A percentile compares a stretch with the other conserved stretches of the same genome.
Evolutionary conservation across 805 yeast genomes (phyloP).

Genomic region (Wickerhamomyces silvicola): DNA sequence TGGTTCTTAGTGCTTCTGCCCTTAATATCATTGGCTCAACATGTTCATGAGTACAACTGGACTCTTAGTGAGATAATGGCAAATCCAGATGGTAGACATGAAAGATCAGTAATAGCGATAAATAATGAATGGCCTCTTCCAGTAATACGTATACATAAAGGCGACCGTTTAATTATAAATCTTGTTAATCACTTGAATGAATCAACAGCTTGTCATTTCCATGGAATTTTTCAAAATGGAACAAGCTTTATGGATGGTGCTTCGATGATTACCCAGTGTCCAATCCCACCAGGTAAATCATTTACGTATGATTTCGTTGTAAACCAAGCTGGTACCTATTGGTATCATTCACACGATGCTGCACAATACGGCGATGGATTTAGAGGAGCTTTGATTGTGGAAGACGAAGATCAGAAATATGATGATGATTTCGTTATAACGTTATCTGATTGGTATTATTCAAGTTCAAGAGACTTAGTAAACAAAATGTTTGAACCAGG

Average conservation of each 20-base stretch:
- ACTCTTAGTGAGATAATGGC: constrained; percentile 31
- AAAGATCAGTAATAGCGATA: constrained; percentile 50
- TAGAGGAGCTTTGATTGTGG: constrained; percentile 39
- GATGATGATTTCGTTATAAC: constrained; percentile 41
- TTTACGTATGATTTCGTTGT: constrained; percentile 38
- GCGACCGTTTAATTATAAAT: constrained; percentile 36
- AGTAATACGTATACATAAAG: constrained; percentile 30
- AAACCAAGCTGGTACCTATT: constrained; percentile 41
- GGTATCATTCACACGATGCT: constrained; percentile 50
- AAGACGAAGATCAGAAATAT: constrained; percentile 26
- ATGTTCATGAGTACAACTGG: constrained; percentile 30
- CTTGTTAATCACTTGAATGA: constrained; percentile 35
- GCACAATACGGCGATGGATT: constrained; percentile 45
- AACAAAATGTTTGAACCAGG: constrained; percentile 32
- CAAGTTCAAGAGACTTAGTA: constrained; percentile 29
- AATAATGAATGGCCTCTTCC: constrained; percentile 53
- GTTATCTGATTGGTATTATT: constrained; percentile 46
- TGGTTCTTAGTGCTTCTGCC: neutral
- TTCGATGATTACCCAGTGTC: constrained; percentile 41
- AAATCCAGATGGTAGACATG: constrained; percentile 51
- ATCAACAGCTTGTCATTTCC: constrained; percentile 50
- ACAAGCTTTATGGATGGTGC: constrained; percentile 47
- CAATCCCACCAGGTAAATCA: constrained; percentile 36
- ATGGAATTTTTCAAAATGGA: constrained; percentile 41
- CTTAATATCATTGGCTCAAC: neutral